Percentiles rank a stretch among this genome's conserved stretches.
Evolutionary conservation across 306 rosid genomes (phyloP).

Genomic region (Medicago lupulina): DNA sequence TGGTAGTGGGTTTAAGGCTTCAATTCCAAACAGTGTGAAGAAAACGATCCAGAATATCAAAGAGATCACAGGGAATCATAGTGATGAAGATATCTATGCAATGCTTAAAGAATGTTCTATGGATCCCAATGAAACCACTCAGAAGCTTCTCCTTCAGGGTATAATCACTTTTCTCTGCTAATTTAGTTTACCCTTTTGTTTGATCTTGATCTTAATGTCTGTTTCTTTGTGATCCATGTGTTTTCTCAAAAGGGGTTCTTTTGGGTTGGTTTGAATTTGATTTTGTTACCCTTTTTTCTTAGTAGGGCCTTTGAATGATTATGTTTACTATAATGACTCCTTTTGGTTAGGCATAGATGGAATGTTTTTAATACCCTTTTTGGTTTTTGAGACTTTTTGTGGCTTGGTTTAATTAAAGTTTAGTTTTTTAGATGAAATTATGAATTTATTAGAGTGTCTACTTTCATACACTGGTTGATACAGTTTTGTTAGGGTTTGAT

Average conservation of each 20-base stretch:
- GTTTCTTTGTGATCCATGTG: constrained; percentile 34
- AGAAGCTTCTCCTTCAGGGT: constrained; percentile 96
- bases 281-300: constrained; percentile 1
- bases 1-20: constrained; percentile 68
- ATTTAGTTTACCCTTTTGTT: constrained; percentile 5
- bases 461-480: neutral
- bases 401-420: constrained; percentile 33
- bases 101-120: constrained; percentile 94
- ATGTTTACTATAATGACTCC: constrained; percentile 40
- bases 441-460: neutral
- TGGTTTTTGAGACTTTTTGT: constrained; percentile 42
- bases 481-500: constrained; percentile 25
- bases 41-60: constrained; percentile 81
- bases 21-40: constrained; percentile 74
- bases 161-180: constrained; percentile 15
- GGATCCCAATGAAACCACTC: constrained; percentile 97
- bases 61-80: constrained; percentile 90
- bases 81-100: constrained; percentile 90
- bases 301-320: constrained; percentile 57
- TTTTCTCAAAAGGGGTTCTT: constrained; percentile 25
- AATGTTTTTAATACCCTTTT: constrained; percentile 40
- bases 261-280: constrained; percentile 44
- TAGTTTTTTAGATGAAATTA: neutral
- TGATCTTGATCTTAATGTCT: constrained; percentile 47
- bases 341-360: constrained; percentile 36